Evolutionary conservation across 2,329 filamentous ascomycete genomes (phyloP), one percentile per base, ranked within the genome.

Genomic region (Arthrocladium fulminans): DNA sequence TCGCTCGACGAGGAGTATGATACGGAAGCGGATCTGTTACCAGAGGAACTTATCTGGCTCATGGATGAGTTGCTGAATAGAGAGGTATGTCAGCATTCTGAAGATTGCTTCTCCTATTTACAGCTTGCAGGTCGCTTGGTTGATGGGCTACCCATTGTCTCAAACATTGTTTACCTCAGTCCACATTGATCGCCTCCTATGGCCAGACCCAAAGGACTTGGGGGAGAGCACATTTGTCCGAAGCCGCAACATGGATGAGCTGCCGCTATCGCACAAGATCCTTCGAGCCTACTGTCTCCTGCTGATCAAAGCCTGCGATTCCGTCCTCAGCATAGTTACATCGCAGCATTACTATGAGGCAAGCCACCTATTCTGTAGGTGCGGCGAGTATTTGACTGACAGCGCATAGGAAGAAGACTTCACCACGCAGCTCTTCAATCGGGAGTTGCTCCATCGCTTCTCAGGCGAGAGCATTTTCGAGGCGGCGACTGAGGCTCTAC

Each of bases 101-200:
- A 29, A 25, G 9, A n/a, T 2, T n/a, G 27, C 43, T 35, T n/a
- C 20, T 13, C 19, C 9, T 42, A 23, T 15, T 10, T 42, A 24
- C 27, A 40, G 23, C 49, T 46, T 50, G 12, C 60, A 92, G 83
- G 94, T 95, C 79, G 87, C 88, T 53, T 98, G 94, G 89, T 88
- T 97, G 63, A 80, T 87, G 58, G 92, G 94, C n/a, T 89, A 95
- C 61, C 88, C 92, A 1, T 76, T 98, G 7, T 94, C 90, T 1
- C 92, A 97, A 64, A 97, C 92, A 0, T 71, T 98, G 1, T 88
- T 97, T 63, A 96, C 89, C 3, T 95, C 88, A 45, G 74, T 94
- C 27, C 92, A 98, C 64, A 79, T 97, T 49, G 89, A 96, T 59
- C 81, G 80, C 42, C 73, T 98, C 13, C 70, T 95, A 51, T 84